phyloP scores from a whole-genome alignment of 768 basidiomycete species.

The Serendipita sp. region DNA sequence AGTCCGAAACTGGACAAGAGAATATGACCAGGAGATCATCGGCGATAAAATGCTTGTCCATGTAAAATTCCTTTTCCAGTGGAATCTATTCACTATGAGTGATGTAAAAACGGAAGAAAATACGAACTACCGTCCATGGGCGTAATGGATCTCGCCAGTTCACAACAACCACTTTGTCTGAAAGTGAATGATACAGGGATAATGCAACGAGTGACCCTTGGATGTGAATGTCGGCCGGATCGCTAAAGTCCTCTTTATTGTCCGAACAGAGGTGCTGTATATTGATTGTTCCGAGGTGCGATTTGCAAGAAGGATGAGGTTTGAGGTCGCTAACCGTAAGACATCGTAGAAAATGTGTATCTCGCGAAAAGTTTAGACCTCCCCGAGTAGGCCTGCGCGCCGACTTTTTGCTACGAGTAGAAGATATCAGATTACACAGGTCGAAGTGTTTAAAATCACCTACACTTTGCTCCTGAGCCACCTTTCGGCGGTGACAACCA shows the following conservation, averaged over 20 bases:
- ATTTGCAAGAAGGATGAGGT: neutral
- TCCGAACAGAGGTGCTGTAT: neutral
- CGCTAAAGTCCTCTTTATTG: neutral
- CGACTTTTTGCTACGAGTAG: neutral
- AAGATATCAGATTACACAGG: neutral
- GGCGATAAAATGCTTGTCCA: conserved; percentile 1
- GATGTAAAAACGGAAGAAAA: neutral
- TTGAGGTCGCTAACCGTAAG: neutral
- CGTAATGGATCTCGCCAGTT: neutral
- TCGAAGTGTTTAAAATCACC: neutral
- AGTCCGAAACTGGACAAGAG: neutral
- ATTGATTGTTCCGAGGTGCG: neutral
- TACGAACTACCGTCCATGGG: neutral
- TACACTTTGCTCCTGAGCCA: conserved; percentile 5
- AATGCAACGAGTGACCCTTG: conserved; percentile 1
- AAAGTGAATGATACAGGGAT: neutral
- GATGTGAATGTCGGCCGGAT: neutral
- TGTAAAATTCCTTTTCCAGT: neutral
- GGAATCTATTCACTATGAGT: neutral
- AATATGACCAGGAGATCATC: neutral
- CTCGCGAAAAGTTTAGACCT: neutral
- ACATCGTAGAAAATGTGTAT: neutral
- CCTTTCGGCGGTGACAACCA: neutral
- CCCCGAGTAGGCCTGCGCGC: neutral
- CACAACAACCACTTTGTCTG: neutral